Base-by-base conservation (phyloP, 352 stramenopile genomes). In the Hyaloperonospora arabidopsidis region DNA sequence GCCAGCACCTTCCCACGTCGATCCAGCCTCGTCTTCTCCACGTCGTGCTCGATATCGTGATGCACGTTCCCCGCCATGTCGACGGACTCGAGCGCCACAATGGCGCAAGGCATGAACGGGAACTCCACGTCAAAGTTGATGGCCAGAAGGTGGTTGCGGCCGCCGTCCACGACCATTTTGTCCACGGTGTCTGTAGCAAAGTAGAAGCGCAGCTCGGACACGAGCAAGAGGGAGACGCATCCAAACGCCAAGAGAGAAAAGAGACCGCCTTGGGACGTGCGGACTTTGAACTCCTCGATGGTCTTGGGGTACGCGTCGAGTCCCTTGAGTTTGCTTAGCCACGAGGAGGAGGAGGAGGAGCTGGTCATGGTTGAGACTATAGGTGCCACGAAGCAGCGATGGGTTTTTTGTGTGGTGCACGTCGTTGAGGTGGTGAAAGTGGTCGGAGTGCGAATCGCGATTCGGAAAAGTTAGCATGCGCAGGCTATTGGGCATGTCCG, bases 261-360 rank as follows among this genome's bases (percentile, higher is more conserved):
- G n/a, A 93, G 35, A 0, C 83, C 83, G 15, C 83, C 83, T 52
- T 91, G 76, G 51, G 85, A 76, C 36, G 83, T 93, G 56, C 79
- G 79, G 52, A 91, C 80, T 68, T 91, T 93, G 65, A 93, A 93
- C 70, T 93, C 83, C 50, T 93, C 83, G 52, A 93, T 88, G 23
- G 83, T 91, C 74, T 93, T 93, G 14, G 83, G 83, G 52, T 93
- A 87, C 54, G 79, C 79, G 67, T 93, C 83, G 51, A 93, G 70
- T 29, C 73, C 66, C 52, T 70, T 68, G 41, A 77, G 68, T 59
- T 65, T 67, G 17, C 62, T 59, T 44, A 61, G 22, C 68, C 65
- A 74, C 35, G 65, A 70, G 18, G 25, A 32, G 4, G 25, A 32
- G 4, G 25, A 32, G 4, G 25, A 32, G 25, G 25, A 8, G 25